Evolutionary conservation across 129 eudicot species (phyloP).

Genomic region (Helichrysum umbraculigerum): DNA sequence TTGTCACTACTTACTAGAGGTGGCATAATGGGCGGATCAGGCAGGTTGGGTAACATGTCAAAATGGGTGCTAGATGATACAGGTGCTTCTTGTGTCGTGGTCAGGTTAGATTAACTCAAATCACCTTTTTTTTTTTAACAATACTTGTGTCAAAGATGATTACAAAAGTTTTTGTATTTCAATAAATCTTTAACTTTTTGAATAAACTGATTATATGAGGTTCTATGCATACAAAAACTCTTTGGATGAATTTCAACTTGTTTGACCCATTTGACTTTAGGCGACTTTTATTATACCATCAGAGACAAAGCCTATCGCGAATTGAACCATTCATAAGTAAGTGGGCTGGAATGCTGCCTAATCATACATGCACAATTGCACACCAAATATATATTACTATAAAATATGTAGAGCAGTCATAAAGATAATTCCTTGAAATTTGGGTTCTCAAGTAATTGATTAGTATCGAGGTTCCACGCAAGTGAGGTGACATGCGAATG

Average conservation of each 20-base stretch:
- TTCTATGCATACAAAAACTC: conserved; percentile 1
- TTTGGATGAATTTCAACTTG: background rate
- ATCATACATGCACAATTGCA: conserved; percentile 7
- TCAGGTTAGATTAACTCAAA: background rate
- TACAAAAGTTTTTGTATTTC: background rate
- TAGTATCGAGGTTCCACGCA: background rate
- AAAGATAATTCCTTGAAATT: background rate
- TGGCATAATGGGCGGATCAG: background rate
- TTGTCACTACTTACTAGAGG: conserved; percentile 14
- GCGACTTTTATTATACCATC: background rate
- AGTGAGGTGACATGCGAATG: too few relatives aligned
- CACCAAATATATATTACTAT: background rate
- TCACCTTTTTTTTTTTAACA: background rate
- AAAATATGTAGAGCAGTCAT: background rate
- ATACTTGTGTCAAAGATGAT: background rate
- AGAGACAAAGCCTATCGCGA: background rate
- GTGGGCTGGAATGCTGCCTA: background rate
- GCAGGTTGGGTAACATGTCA: background rate
- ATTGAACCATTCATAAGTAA: background rate
- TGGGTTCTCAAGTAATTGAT: conserved; percentile 11
- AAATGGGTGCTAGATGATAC: background rate
- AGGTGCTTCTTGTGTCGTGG: background rate
- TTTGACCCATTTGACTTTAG: background rate
- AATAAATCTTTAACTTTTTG: background rate
- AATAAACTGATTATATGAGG: background rate